Conservation (phyloP, 75 land plant genomes). For the Isoetes taiwanensis region DNA sequence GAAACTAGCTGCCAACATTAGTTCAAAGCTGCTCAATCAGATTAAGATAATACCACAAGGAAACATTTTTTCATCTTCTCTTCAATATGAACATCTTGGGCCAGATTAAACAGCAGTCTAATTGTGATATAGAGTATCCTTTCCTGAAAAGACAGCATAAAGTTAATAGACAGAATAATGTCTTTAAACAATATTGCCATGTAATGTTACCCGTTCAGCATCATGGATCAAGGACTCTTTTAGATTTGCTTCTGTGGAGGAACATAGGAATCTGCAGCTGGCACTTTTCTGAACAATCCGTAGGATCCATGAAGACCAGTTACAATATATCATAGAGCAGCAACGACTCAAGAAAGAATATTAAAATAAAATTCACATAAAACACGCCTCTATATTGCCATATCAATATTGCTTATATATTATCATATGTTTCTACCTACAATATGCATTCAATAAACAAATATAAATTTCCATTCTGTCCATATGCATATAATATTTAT, state of each 20-base stretch:
- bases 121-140: slow-evolving; percentile 13
- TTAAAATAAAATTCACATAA: too few species aligned
- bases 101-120: slow-evolving; percentile 12
- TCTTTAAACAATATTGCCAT: neutral
- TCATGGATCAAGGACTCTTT: neutral
- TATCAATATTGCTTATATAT: too few species aligned
- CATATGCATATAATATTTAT: too few species aligned
- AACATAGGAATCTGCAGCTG: neutral
- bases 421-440: too few species aligned
- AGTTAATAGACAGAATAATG: neutral
- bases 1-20: too few species aligned
- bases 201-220: neutral
- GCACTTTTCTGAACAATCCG: neutral
- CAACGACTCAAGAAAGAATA: too few species aligned
- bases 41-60: slow-evolving; percentile 15
- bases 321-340: too few species aligned
- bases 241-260: neutral
- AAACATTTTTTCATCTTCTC: slow-evolving; percentile 13
- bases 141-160: too few species aligned
- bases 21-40: too few species aligned
- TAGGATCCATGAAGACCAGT: neutral
- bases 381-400: too few species aligned
- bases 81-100: slow-evolving; percentile 14
- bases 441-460: too few species aligned
- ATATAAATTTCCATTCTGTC: too few species aligned